Base-by-base conservation (phyloP, 768 basidiomycete genomes). In the Gymnopilus dilepis region DNA sequence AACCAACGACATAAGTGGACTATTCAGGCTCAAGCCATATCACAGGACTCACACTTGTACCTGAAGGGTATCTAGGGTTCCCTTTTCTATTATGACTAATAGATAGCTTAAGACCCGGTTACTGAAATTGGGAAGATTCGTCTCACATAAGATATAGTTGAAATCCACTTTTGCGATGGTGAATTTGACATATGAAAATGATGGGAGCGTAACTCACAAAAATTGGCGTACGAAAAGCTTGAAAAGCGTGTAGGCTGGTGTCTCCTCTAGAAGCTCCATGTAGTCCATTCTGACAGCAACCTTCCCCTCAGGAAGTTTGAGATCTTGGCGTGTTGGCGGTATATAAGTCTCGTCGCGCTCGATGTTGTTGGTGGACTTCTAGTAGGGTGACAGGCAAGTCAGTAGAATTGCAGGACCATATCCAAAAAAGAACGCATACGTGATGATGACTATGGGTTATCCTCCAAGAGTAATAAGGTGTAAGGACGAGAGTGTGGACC, bases 301-400 rank as follows among this genome's bases (percentile, higher is more conserved):
- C 40, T 69, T 72, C 11, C 77, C 77, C 38, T 81, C 73, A 0
- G 82, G 82, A 37, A 85, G 75, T 56, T 76, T 75, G 62, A 81
- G 76, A 45, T 79, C 75, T 42, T 72, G 75, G 24, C 76, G 68
- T 7, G 78, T 79, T 8, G 76, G 75, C 30, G 87, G 88, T 24
- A 89, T 79, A 59, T 84, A 89, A 28, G 89, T 91, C 74, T 92
- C 90, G 62, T 93, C 91, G 9, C 88, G 80, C 56, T 89, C 89
- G 64, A 91, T 82, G 60, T 79, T 73, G 58, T 82, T 80, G 1
- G 80, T 82, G 0, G 77, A 66, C 77, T 81, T 81, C 80, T 81
- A 53, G 9, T 13, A 6, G 19, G 24, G 15, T 41, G 28, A n/a
- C 50, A 4, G n/a, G n/a, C n/a, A 37, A 40, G 50, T 41, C 12